phyloP scores from a whole-genome alignment of 208 protist species.

The Leishmania turanica region DNA sequence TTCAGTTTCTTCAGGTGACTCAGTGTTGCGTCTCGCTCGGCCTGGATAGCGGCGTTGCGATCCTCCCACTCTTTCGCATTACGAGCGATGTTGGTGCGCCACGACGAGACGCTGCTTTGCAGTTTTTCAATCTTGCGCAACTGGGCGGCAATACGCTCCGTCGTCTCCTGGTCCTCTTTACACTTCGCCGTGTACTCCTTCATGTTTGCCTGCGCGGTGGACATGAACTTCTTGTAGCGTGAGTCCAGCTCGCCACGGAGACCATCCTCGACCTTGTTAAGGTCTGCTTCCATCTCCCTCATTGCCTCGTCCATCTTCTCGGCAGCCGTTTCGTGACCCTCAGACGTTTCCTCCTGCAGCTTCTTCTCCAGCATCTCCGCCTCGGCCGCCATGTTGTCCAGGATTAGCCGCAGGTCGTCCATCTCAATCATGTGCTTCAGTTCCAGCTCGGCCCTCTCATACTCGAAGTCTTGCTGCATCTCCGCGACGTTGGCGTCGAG shows the following conservation, averaged over 20 bases:
- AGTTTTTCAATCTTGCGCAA: conserved; percentile 95
- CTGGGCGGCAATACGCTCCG: conserved; percentile 87
- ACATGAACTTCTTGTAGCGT: conserved; percentile 93
- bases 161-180: conserved; percentile 94
- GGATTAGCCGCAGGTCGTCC: conserved; percentile 83
- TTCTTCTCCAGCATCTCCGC: conserved; percentile 89
- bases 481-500: conserved; percentile 92
- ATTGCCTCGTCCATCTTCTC: conserved; percentile 93
- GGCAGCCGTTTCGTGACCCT: conserved; percentile 88
- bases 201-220: conserved; percentile 92
- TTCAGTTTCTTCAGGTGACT: conserved; percentile 94
- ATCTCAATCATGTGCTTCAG: conserved; percentile 84
- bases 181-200: conserved; percentile 96
- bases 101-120: conserved; percentile 91
- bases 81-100: conserved; percentile 90
- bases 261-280: conserved; percentile 70
- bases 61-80: conserved; percentile 93
- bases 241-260: conserved; percentile 79
- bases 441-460: conserved; percentile 86
- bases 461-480: conserved; percentile 92
- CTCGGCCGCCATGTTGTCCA: conserved; percentile 91
- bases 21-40: conserved; percentile 93
- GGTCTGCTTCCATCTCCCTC: conserved; percentile 88
- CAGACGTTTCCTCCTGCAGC: conserved; percentile 84
- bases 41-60: conserved; percentile 91